A percentile compares a stretch with the other conserved stretches of the same genome.
These are phyloP conservation scores for Phialemonium atrogriseum DNA, from an alignment of 2,329 filamentous ascomycete species.

Conservation along the genomic window DNA sequence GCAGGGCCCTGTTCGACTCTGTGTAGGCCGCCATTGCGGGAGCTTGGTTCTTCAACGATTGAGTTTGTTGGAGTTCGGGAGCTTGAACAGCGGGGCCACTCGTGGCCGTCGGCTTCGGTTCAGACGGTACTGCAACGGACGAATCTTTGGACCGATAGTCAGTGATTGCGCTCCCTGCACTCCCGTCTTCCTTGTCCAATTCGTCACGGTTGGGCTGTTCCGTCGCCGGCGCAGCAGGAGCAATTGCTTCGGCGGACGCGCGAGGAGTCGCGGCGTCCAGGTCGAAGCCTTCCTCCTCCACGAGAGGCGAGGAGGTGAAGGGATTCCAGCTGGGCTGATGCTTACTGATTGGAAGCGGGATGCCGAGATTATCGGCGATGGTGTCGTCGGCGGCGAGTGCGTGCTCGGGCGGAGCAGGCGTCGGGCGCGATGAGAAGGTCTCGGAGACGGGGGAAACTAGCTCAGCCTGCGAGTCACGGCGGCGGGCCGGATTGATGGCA, in stretches of 20 bases:
- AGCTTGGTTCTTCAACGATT: not conserved
- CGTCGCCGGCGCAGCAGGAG: too few species aligned
- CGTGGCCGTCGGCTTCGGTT: conserved; percentile 10
- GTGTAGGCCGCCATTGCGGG: conserved; percentile 15
- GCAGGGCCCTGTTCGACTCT: conserved; percentile 11
- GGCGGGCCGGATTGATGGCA: too few species aligned
- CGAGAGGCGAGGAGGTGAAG: conserved; percentile 23
- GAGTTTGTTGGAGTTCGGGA: not conserved
- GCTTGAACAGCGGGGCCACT: too few species aligned
- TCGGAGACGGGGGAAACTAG: conserved; percentile 25
- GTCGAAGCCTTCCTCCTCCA: conserved; percentile 26
- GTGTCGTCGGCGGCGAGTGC: conserved; percentile 5
- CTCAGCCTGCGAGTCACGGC: too few species aligned
- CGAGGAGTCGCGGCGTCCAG: too few species aligned
- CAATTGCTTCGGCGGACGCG: too few species aligned
- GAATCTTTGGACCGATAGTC: too few species aligned
- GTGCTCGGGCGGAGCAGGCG: conserved; percentile 9
- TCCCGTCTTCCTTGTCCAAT: too few species aligned
- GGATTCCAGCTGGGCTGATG: conserved; percentile 25
- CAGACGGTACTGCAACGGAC: too few species aligned
- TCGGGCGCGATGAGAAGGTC: conserved; percentile 13
- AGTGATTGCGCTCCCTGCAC: too few species aligned
- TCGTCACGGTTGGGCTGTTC: too few species aligned
- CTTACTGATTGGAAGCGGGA: conserved; percentile 24
- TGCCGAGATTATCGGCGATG: conserved; percentile 9